These are phyloP conservation scores for Fusarium graminum DNA, from an alignment of 2,329 filamentous ascomycete species.

Conservation along the genomic window DNA sequence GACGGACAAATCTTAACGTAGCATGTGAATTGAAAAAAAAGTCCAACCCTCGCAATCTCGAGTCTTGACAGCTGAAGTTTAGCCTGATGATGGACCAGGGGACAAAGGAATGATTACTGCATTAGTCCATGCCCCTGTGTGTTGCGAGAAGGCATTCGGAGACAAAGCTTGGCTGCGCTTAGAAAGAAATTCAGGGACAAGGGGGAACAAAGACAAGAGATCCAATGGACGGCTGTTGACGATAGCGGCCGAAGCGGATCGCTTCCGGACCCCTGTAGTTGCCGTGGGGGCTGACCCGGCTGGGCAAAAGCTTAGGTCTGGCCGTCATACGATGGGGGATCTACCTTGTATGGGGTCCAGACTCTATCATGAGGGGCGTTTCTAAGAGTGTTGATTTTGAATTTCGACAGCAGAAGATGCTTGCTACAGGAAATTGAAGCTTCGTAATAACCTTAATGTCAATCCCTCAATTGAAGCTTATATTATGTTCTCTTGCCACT, in stretches of 20 bases:
- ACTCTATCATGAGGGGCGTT: not conserved
- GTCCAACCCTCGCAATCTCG: not conserved
- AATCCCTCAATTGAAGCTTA: too few species aligned
- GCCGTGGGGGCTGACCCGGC: slow-evolving; percentile 23
- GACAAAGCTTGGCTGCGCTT: slow-evolving; percentile 8
- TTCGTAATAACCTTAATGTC: too few species aligned
- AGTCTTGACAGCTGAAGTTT: not conserved
- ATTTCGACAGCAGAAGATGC: not conserved
- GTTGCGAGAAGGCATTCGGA: not conserved
- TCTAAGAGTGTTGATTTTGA: not conserved
- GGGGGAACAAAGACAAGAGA: not conserved
- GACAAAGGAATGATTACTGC: not conserved
- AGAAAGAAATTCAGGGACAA: not conserved
- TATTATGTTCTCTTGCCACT: too few species aligned
- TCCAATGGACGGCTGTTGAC: not conserved
- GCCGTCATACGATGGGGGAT: slow-evolving; percentile 22
- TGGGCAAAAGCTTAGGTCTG: slow-evolving; percentile 36
- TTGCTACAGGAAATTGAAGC: too few species aligned
- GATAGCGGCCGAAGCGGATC: slow-evolving; percentile 1
- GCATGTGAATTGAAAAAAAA: not conserved
- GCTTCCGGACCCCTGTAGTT: slow-evolving; percentile 21
- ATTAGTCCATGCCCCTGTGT: slow-evolving; percentile 3
- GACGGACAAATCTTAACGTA: not conserved
- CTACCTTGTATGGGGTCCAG: slow-evolving; percentile 1
- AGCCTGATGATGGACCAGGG: not conserved